These are phyloP conservation scores for Phalaenopsis hybrid DNA, from an alignment of 116 monocot genomes.

Conservation along the genomic window DNA sequence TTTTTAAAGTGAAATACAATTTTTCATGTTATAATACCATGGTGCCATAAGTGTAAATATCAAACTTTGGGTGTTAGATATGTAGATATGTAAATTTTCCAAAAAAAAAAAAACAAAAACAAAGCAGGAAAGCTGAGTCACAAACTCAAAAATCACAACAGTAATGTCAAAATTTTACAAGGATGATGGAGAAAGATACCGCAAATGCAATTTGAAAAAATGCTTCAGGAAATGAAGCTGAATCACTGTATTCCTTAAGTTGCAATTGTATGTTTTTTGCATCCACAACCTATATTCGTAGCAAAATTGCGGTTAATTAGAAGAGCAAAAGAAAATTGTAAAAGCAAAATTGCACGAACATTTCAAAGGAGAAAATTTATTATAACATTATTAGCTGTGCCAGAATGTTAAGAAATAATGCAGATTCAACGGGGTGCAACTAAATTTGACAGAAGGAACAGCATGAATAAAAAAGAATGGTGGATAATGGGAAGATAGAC, in stretches of 20 bases:
- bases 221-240: slow-evolving; percentile 82
- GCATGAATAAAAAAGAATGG: background rate
- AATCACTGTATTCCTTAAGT: slow-evolving; percentile 48
- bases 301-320: background rate
- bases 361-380: background rate
- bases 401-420: background rate
- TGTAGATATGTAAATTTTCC: no score
- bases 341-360: background rate
- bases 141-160: background rate
- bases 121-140: background rate
- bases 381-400: background rate
- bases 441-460: background rate
- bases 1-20: no score
- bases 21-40: no score
- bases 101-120: background rate
- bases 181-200: slow-evolving; percentile 28
- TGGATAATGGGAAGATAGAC: background rate
- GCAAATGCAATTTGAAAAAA: slow-evolving; percentile 97
- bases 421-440: background rate
- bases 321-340: background rate
- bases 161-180: background rate
- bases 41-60: no score
- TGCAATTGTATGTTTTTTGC: slow-evolving; percentile 63
- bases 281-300: slow-evolving; percentile 70
- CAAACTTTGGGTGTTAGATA: no score